Conservation (phyloP, 306 rosid species). For the Adenanthera pavonina region DNA sequence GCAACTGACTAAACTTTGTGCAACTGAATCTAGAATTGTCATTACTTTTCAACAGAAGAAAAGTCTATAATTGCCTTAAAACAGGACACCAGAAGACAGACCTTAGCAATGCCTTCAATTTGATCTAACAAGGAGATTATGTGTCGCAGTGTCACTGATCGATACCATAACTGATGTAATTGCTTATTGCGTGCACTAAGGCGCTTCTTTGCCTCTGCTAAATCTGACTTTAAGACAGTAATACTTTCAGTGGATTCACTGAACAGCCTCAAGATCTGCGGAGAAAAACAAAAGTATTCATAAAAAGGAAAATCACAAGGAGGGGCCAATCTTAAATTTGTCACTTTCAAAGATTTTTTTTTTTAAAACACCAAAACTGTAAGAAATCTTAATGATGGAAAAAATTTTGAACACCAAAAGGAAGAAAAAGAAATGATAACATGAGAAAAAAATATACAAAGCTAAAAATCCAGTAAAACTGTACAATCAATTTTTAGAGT, state of each 20-base stretch:
- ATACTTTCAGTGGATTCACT: conserved; percentile 91
- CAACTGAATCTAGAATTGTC: conserved; percentile 40
- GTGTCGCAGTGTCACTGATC: conserved; percentile 95
- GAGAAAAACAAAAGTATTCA: conserved; percentile 39
- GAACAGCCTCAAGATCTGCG: conserved; percentile 97
- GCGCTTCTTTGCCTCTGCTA: conserved; percentile 82
- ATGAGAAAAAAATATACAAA: not conserved
- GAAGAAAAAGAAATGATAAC: not conserved
- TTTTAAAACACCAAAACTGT: not conserved
- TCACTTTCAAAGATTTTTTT: not conserved
- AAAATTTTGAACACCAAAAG: not conserved
- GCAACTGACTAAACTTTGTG: conserved; percentile 33
- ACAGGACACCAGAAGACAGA: conserved; percentile 40
- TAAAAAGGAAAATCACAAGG: conserved; percentile 27
- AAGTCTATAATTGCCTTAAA: conserved; percentile 37
- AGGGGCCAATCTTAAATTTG: conserved; percentile 20
- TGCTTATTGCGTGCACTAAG: conserved; percentile 96
- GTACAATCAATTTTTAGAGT: not conserved
- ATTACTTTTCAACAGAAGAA: not conserved
- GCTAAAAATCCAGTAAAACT: not conserved
- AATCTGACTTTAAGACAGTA: conserved; percentile 81
- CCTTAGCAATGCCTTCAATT: conserved; percentile 98
- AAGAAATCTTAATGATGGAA: not conserved
- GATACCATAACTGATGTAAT: conserved; percentile 98
- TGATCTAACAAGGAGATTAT: conserved; percentile 97